phyloP scores from a whole-genome alignment of 1,284 basidiomycete genomes.

The Pseudozyma thailandica region DNA sequence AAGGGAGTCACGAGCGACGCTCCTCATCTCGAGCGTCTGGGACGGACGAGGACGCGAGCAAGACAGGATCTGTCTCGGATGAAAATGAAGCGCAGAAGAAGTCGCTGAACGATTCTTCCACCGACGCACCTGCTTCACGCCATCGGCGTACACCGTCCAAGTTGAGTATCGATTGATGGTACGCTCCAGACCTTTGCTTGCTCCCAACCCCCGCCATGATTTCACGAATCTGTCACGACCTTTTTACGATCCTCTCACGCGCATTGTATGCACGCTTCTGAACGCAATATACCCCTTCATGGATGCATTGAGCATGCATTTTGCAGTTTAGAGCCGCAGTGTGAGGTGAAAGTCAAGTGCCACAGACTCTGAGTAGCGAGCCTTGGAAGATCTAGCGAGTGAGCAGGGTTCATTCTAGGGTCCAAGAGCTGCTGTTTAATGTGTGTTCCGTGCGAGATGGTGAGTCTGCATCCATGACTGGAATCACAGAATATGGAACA shows the following conservation, averaged over 20 bases:
- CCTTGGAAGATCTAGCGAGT: too few relatives aligned
- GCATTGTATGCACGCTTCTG: neutral
- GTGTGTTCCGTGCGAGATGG: too few relatives aligned
- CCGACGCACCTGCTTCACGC: conserved; percentile 5
- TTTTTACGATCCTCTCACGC: neutral
- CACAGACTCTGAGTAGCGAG: too few relatives aligned
- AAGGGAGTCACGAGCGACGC: neutral
- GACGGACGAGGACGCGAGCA: neutral
- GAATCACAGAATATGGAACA: too few relatives aligned
- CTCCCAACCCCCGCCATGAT: too few relatives aligned
- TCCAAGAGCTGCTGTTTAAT: too few relatives aligned
- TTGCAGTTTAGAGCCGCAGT: too few relatives aligned
- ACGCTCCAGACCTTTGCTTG: neutral
- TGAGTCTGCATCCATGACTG: too few relatives aligned
- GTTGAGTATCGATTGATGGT: conserved; percentile 22
- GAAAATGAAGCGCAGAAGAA: neutral
- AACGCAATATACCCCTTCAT: conserved; percentile 6
- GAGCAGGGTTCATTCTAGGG: too few relatives aligned
- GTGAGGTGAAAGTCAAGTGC: too few relatives aligned
- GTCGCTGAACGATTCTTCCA: neutral
- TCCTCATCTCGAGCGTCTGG: neutral
- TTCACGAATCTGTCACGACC: conserved; percentile 10
- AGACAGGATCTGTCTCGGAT: neutral
- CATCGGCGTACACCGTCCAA: conserved; percentile 29
- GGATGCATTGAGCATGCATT: too few relatives aligned